Evolutionary conservation across 192 early-diverging fungal species (phyloP).

Genomic region (Geranomyces michiganensis): DNA sequence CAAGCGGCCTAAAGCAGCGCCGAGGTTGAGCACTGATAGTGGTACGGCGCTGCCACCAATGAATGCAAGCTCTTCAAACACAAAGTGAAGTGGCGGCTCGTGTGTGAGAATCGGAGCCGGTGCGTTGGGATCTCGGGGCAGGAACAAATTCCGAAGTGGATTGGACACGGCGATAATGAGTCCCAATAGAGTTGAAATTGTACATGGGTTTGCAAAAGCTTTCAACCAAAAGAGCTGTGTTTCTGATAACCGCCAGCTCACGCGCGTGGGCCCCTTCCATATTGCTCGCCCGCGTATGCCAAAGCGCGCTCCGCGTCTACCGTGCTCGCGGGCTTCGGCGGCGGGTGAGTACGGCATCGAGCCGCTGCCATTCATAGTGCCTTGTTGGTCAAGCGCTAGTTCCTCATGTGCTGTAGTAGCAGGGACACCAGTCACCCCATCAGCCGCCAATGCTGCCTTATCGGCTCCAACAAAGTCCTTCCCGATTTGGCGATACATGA

Average conservation of each 20-base stretch:
- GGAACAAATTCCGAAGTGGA: slow-evolving; percentile 22
- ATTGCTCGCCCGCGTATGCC: too few species aligned
- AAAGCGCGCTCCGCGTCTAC: too few species aligned
- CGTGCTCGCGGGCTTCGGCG: too few species aligned
- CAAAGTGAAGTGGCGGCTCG: slow-evolving; percentile 39
- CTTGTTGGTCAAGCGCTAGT: too few species aligned
- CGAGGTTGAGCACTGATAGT: slow-evolving; percentile 42
- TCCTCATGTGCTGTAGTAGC: too few species aligned
- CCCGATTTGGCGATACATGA: not conserved
- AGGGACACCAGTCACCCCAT: too few species aligned
- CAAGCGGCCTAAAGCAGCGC: slow-evolving; percentile 40
- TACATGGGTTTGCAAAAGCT: slow-evolving; percentile 7
- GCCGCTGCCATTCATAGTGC: too few species aligned
- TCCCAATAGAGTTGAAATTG: slow-evolving; percentile 19
- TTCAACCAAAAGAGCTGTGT: not conserved
- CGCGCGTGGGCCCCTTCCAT: too few species aligned
- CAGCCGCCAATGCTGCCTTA: too few species aligned
- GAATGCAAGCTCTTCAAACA: slow-evolving; percentile 37
- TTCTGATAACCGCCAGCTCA: too few species aligned
- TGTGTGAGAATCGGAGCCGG: not conserved
- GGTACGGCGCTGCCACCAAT: slow-evolving; percentile 37
- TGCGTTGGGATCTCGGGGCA: not conserved
- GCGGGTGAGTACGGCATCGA: too few species aligned
- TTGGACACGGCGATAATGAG: slow-evolving; percentile 34
- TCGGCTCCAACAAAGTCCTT: too few species aligned